Conservation (phyloP, 2,329 filamentous ascomycete genomes). For the Coniochaeta sp. region DNA sequence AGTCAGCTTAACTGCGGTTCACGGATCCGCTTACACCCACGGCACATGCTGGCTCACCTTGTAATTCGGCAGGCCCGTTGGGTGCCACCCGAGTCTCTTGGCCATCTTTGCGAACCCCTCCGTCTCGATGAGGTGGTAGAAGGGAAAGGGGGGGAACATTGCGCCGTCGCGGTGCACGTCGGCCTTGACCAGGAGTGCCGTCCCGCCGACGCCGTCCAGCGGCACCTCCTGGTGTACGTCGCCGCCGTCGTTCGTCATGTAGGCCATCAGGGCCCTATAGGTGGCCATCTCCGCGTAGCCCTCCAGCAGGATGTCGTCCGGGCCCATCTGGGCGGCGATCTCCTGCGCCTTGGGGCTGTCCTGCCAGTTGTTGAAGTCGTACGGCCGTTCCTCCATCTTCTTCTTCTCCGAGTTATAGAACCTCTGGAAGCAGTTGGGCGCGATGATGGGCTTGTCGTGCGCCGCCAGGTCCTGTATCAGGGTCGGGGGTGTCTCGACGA, state of each 20-base stretch:
- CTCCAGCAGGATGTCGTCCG: conserved; percentile 88
- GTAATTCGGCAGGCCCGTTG: conserved; percentile 91
- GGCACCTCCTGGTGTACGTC: conserved; percentile 58
- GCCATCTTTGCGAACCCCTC: conserved; percentile 99
- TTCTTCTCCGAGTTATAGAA: conserved; percentile 65
- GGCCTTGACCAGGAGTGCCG: conserved; percentile 86
- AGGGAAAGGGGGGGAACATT: conserved; percentile 96
- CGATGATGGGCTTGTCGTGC: conserved; percentile 85
- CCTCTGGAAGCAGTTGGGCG: conserved; percentile 91
- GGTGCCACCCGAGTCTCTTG: conserved; percentile 74
- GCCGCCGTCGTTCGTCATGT: conserved; percentile 55
- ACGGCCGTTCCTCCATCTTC: conserved; percentile 68
- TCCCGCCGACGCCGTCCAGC: conserved; percentile 90
- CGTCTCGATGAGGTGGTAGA: conserved; percentile 95
- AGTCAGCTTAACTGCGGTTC: conserved; percentile 7
- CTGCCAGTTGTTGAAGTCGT: conserved; percentile 98
- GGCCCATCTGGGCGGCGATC: conserved; percentile 72
- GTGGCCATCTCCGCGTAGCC: conserved; percentile 92
- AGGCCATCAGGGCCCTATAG: conserved; percentile 85
- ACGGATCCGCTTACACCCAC: neutral
- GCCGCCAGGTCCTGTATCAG: conserved; percentile 87
- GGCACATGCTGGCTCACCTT: conserved; percentile 55
- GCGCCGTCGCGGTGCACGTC: conserved; percentile 95
- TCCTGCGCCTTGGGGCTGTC: conserved; percentile 75
- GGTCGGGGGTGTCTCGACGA: conserved; percentile 76